These are phyloP conservation scores for Phytophthora citrophthora DNA, from an alignment of 352 stramenopile genomes.

Conservation along the genomic window DNA sequence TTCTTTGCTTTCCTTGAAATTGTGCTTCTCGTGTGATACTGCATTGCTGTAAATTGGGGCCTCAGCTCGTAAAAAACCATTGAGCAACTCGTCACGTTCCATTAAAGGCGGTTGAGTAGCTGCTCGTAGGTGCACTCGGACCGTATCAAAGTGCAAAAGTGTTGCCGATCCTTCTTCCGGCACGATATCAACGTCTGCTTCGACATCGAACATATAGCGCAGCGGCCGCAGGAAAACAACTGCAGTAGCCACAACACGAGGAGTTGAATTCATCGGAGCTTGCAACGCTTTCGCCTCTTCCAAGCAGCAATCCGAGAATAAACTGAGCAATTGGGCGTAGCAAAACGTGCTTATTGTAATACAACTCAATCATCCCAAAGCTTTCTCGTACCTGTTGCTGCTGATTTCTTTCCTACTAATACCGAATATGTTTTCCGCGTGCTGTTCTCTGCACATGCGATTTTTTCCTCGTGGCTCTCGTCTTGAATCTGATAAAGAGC, in stretches of 20 bases:
- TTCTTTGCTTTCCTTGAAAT: conserved; percentile 14
- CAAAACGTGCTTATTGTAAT: conserved; percentile 34
- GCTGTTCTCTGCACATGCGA: conserved; percentile 12
- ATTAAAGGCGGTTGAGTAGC: conserved; percentile 33
- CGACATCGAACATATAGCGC: conserved; percentile 69
- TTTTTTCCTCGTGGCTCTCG: conserved; percentile 22
- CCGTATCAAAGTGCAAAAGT: conserved; percentile 21
- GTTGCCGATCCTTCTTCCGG: conserved; percentile 6
- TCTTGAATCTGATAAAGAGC: conserved; percentile 11
- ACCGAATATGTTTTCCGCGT: conserved; percentile 26
- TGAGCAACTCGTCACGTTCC: conserved; percentile 38
- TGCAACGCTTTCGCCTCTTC: background rate
- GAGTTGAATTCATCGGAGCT: background rate
- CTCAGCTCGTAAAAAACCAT: conserved; percentile 48
- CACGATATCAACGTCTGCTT: conserved; percentile 44
- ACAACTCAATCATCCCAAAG: conserved; percentile 27
- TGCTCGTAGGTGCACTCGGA: conserved; percentile 55
- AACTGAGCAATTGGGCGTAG: conserved; percentile 7
- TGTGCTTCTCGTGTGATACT: conserved; percentile 6
- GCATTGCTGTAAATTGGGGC: conserved; percentile 11
- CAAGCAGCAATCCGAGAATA: conserved; percentile 18
- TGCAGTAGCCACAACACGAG: conserved; percentile 39
- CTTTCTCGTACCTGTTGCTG: conserved; percentile 17
- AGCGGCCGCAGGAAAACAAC: conserved; percentile 60
- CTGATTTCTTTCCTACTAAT: conserved; percentile 32